Evolutionary conservation across 1,284 basidiomycete species (phyloP).

Genomic region (Mixia osmundae): DNA sequence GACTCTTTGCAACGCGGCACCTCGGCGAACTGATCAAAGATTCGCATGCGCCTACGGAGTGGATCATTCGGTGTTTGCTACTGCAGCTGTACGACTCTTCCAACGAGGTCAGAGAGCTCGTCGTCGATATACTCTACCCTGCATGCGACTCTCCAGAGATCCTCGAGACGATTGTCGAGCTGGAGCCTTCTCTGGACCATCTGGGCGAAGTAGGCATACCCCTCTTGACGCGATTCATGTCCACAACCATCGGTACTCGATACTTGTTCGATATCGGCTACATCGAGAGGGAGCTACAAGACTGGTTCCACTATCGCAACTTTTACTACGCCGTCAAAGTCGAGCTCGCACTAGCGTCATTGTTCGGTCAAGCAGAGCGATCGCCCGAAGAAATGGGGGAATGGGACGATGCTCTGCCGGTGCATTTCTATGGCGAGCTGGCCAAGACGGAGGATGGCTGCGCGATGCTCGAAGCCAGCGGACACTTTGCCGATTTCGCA

Average conservation of each 20-base stretch:
- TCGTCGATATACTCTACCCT: conserved; percentile 68
- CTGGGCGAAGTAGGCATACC: conserved; percentile 78
- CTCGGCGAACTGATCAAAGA: conserved; percentile 31
- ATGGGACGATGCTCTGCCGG: conserved; percentile 67
- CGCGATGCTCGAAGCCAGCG: conserved; percentile 63
- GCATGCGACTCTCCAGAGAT: conserved; percentile 63
- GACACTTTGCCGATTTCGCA: conserved; percentile 74
- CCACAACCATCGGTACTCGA: conserved; percentile 71
- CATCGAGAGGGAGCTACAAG: conserved; percentile 81
- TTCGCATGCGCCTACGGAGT: conserved; percentile 36
- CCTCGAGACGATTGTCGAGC: conserved; percentile 71
- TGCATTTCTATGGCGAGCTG: conserved; percentile 94
- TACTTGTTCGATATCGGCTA: conserved; percentile 80
- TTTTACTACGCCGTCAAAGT: conserved; percentile 64
- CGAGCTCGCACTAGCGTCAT: conserved; percentile 57
- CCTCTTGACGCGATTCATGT: conserved; percentile 80
- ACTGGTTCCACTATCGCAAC: conserved; percentile 84
- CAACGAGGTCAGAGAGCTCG: conserved; percentile 66
- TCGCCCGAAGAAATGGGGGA: background rate
- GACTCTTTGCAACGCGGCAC: conserved; percentile 67
- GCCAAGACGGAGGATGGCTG: conserved; percentile 87
- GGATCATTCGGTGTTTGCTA: conserved; percentile 67
- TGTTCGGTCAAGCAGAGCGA: conserved; percentile 31
- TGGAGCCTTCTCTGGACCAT: conserved; percentile 86
- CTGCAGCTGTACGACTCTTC: conserved; percentile 89